Evolutionary conservation across 768 basidiomycete species (phyloP).

Genomic region (Amanita polypyramis): DNA sequence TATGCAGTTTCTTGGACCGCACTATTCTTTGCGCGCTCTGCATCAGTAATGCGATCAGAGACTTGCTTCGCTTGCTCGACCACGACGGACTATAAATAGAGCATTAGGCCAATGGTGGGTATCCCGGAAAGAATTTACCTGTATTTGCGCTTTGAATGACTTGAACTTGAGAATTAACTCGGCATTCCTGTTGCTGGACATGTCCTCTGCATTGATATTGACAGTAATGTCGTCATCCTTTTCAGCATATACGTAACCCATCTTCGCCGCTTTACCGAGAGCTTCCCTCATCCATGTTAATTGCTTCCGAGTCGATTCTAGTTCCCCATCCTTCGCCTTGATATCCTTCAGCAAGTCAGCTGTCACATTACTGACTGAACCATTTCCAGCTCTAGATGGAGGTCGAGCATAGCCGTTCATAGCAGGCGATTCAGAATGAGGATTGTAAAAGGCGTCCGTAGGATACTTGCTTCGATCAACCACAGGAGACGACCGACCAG

Average conservation of each 20-base stretch:
- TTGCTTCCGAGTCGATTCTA: conserved; percentile 66
- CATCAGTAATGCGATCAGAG: conserved; percentile 70
- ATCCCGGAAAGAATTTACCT: conserved; percentile 41
- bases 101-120: background rate
- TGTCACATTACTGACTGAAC: conserved; percentile 56
- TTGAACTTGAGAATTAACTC: conserved; percentile 79
- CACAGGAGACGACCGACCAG: conserved; percentile 24
- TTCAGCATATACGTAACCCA: conserved; percentile 66
- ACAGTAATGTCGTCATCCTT: conserved; percentile 32
- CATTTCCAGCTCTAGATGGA: conserved; percentile 27
- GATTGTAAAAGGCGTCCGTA: conserved; percentile 49
- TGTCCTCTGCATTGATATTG: conserved; percentile 26
- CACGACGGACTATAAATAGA: conserved; percentile 45
- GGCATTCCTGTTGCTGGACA: conserved; percentile 34
- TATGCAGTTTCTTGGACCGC: conserved; percentile 93
- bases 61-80: conserved; percentile 66
- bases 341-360: conserved; percentile 73
- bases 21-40: conserved; percentile 63
- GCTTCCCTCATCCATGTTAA: conserved; percentile 84
- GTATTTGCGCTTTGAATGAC: conserved; percentile 76
- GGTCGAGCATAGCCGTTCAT: conserved; percentile 39
- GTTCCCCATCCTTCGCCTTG: conserved; percentile 72
- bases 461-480: conserved; percentile 25
- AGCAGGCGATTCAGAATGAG: conserved; percentile 30
- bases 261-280: conserved; percentile 58